These are phyloP conservation scores for Rhododendron mucronatum DNA, from an alignment of 148 eudicot genomes.

Conservation along the genomic window DNA sequence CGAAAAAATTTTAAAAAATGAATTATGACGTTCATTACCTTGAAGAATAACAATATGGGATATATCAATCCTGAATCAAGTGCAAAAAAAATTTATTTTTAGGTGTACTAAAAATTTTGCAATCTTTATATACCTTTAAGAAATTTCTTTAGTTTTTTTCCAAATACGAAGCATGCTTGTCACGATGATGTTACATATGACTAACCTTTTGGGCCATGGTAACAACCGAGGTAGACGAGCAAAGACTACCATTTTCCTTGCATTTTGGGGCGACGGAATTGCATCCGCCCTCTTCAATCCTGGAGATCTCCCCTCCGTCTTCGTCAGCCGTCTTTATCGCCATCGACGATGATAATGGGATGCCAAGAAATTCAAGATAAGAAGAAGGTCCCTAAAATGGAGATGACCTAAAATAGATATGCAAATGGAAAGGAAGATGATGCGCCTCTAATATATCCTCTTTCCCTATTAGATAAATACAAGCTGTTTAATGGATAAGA, in stretches of 20 bases:
- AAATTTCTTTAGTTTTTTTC: too few species aligned
- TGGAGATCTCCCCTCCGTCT: constrained; percentile 18
- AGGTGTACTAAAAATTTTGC: too few species aligned
- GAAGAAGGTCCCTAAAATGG: background rate
- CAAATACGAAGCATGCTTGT: too few species aligned
- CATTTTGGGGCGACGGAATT: background rate
- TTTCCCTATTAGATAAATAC: background rate
- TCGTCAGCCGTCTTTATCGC: background rate
- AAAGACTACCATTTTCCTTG: background rate
- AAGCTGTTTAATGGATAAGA: background rate
- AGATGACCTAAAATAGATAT: background rate
- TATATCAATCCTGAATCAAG: too few species aligned
- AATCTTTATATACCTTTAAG: background rate
- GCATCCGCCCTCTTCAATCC: constrained; percentile 27
- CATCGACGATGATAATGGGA: background rate
- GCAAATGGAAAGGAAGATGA: background rate
- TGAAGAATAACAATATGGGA: too few species aligned
- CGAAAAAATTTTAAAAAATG: too few species aligned
- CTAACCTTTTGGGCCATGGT: constrained; percentile 46
- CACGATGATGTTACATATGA: background rate
- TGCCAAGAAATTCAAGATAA: background rate
- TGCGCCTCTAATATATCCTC: background rate
- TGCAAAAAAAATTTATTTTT: too few species aligned
- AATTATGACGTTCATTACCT: too few species aligned
- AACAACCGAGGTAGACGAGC: constrained; percentile 35